A percentile compares a stretch with the other conserved stretches of the same genome.
These are phyloP conservation scores for Lactarius vividus DNA, from an alignment of 768 basidiomycete genomes.

Conservation along the genomic window DNA sequence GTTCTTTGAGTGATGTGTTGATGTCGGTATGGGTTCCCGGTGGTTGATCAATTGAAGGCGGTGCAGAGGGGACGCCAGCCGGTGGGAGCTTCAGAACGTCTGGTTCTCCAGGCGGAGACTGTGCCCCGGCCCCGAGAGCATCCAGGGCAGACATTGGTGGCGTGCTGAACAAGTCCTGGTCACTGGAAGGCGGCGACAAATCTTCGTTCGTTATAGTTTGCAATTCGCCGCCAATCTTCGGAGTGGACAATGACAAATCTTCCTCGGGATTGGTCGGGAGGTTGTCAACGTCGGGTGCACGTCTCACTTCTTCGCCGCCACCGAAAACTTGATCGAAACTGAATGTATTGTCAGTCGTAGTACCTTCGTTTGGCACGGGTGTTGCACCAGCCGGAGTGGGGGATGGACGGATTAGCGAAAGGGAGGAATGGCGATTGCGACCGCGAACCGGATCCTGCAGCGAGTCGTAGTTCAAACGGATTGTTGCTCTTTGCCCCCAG, in stretches of 20 bases:
- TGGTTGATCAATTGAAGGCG: slow-evolving; percentile 10
- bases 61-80: slow-evolving; percentile 4
- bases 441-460: slow-evolving; percentile 41
- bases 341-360: slow-evolving; percentile 47
- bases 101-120: slow-evolving; percentile 16
- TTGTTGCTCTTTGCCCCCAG: slow-evolving; percentile 72
- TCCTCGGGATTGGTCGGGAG: not conserved
- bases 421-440: slow-evolving; percentile 62
- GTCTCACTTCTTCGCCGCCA: slow-evolving; percentile 17
- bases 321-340: slow-evolving; percentile 41
- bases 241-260: not conserved
- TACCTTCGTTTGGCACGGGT: slow-evolving; percentile 18
- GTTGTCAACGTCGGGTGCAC: slow-evolving; percentile 14
- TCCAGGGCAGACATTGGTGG: slow-evolving; percentile 48
- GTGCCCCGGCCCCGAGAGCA: slow-evolving; percentile 5
- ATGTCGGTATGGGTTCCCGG: slow-evolving; percentile 45
- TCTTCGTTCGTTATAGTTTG: slow-evolving; percentile 15
- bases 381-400: slow-evolving; percentile 31
- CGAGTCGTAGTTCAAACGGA: slow-evolving; percentile 78
- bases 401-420: slow-evolving; percentile 40
- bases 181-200: slow-evolving; percentile 37
- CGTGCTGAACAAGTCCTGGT: slow-evolving; percentile 59
- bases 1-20: slow-evolving; percentile 49
- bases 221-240: slow-evolving; percentile 3
- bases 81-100: slow-evolving; percentile 16